Percentiles rank a stretch among this genome's conserved stretches.
Conservation (phyloP, 306 rosid species). For the Vicia villosa region DNA sequence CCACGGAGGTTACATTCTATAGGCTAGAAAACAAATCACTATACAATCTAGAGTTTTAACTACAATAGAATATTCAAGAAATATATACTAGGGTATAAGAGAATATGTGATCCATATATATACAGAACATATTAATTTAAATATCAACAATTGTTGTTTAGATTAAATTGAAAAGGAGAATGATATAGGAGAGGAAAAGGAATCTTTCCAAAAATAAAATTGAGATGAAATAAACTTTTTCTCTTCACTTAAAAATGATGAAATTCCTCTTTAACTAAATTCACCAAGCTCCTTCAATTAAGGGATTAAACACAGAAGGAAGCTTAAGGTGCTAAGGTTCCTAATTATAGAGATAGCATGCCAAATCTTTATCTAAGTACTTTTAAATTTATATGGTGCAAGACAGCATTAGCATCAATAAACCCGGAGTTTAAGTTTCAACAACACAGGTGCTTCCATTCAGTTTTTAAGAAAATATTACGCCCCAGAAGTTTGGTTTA, state of each 20-base stretch:
- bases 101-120: too few relatives aligned
- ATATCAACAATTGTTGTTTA: too few relatives aligned
- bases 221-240: background rate
- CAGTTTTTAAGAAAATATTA: background rate
- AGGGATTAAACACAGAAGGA: slow-evolving; percentile 10
- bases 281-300: slow-evolving; percentile 2
- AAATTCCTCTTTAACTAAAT: slow-evolving; percentile 18
- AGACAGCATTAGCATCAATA: slow-evolving; percentile 1
- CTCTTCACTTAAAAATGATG: slow-evolving; percentile 1
- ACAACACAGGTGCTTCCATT: background rate
- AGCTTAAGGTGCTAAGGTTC: slow-evolving; percentile 13
- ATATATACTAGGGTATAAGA: too few relatives aligned
- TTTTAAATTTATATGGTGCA: slow-evolving; percentile 7
- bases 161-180: too few relatives aligned
- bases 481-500: background rate
- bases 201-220: slow-evolving; percentile 8
- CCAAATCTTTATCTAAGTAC: slow-evolving; percentile 4
- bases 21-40: too few relatives aligned
- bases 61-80: too few relatives aligned
- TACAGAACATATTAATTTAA: too few relatives aligned
- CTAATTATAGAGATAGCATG: background rate
- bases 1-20: too few relatives aligned
- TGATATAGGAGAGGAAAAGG: background rate
- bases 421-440: background rate
- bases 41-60: too few relatives aligned